Conservation (phyloP, 192 early-diverging fungal genomes). For the Dispira simplex region DNA sequence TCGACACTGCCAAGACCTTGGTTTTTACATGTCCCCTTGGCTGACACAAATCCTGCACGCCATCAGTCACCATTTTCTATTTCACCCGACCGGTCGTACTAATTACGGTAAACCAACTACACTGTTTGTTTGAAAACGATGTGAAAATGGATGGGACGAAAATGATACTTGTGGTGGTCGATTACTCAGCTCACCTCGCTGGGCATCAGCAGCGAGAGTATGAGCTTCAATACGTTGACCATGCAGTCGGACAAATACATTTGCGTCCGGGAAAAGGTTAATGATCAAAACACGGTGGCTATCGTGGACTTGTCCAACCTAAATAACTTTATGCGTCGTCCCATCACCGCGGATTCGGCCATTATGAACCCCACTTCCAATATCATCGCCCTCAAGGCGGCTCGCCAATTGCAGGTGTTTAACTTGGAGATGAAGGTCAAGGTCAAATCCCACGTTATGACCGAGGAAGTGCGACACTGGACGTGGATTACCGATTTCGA, state of each 20-base stretch:
- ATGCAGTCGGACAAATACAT: conserved; percentile 98
- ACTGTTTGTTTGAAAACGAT: no score
- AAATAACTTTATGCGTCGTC: conserved; percentile 64
- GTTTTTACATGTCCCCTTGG: no score
- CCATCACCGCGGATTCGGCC: conserved; percentile 93
- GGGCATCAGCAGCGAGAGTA: conserved; percentile 81
- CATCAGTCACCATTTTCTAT: not conserved
- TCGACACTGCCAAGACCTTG: not conserved
- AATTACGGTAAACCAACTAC: no score
- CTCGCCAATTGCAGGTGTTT: conserved; percentile 88
- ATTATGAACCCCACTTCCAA: conserved; percentile 94
- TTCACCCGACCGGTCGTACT: no score
- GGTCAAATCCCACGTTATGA: conserved; percentile 84
- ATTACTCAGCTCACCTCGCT: conserved; percentile 63
- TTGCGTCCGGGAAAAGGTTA: conserved; percentile 85
- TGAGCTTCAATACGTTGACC: conserved; percentile 95
- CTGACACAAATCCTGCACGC: not conserved
- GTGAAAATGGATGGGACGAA: no score
- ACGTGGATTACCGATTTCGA: conserved; percentile 84
- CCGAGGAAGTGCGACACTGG: conserved; percentile 85
- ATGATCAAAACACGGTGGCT: conserved; percentile 77
- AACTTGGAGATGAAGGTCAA: conserved; percentile 93
- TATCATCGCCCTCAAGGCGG: conserved; percentile 93
- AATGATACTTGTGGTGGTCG: no score
- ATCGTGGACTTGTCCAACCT: conserved; percentile 88